Evolutionary conservation across 2,329 filamentous ascomycete genomes (phyloP), one percentile per base, ranked within the genome.

Genomic region (Biscogniauxia marginata): DNA sequence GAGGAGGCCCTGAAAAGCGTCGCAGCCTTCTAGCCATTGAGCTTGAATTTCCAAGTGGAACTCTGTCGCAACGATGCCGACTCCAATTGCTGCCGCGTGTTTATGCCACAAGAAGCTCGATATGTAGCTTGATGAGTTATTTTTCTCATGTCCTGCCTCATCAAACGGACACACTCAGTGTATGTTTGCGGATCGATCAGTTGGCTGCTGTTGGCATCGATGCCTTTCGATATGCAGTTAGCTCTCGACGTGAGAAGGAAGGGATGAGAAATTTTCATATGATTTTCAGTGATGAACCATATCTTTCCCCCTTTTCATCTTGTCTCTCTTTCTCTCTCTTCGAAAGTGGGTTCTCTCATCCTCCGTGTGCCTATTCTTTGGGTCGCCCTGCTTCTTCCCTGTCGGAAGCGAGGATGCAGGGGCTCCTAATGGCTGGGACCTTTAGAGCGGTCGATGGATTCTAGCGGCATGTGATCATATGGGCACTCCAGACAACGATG

Each of bases 381-480:
- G 30, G 30, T 39, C 30, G 30, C 30, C 30, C 30, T 39, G 30
- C 30, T 46, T 20, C 21, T 46, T 16, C 21, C 21, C 57, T 61
- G 61, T 43, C 52, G 56, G 58, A 49, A 61, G 48, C 50, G 52
- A 55, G 20, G 7, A 46, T 39, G 45, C 56, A 58, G 54, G 55
- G 45, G 55, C 51, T 49, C 44, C 50, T 56, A 62, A 46, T 60
- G 59, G 61, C 49, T 23, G 55, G 52, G 30, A 39, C 30, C 30
- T 39, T 34, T 39, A 9, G 30, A 39, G 30, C 30, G 30, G 30
- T 39, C 30, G 30, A 39, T 47, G 20, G 43, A 57, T 57, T 54
- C 55, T 55, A 66, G 60, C 67, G 63, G 59, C 65, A 67, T 67
- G 65, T 67, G 65, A 67, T 67, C 62, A 66, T 53, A 53, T 49